A percentile compares a stretch with the other conserved stretches of the same genome.
Conservation (phyloP, 2,329 filamentous ascomycete genomes). For the Cladosporium sp. region DNA sequence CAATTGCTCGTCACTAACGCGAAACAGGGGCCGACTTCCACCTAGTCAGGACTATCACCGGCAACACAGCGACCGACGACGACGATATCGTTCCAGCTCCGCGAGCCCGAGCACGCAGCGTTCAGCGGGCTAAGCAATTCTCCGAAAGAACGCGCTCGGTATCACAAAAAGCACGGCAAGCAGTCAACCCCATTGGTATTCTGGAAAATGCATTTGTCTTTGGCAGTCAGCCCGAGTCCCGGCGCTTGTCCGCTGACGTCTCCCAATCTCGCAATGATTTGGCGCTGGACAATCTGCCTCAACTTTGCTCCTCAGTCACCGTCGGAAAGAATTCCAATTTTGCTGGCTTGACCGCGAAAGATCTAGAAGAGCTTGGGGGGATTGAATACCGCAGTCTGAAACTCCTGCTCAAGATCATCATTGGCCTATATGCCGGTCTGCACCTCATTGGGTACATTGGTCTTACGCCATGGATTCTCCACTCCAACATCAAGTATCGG, state of each 20-base stretch:
- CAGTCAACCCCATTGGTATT: not conserved
- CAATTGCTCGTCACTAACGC: not conserved
- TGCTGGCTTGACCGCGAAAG: slow-evolving; percentile 66
- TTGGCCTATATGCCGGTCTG: slow-evolving; percentile 75
- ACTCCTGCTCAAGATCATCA: slow-evolving; percentile 71
- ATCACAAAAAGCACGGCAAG: not conserved
- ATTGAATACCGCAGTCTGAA: slow-evolving; percentile 92
- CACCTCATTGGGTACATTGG: slow-evolving; percentile 69
- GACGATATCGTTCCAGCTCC: not conserved
- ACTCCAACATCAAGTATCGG: slow-evolving; percentile 57
- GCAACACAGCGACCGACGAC: not conserved
- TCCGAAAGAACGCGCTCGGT: not conserved
- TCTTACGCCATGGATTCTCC: slow-evolving; percentile 73
- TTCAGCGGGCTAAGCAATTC: not conserved
- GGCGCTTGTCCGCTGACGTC: not conserved
- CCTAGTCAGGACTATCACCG: not conserved
- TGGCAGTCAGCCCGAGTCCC: not conserved
- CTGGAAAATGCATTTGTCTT: not conserved
- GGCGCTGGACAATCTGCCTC: not conserved
- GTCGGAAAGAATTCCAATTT: slow-evolving; percentile 2
- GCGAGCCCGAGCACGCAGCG: not conserved
- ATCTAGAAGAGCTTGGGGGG: slow-evolving; percentile 90
- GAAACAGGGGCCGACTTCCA: not conserved
- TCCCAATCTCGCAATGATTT: not conserved
- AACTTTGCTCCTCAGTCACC: not conserved